Evolutionary conservation across 805 yeast genomes (phyloP).

Genomic region (Wickerhamomyces rabaulensis): DNA sequence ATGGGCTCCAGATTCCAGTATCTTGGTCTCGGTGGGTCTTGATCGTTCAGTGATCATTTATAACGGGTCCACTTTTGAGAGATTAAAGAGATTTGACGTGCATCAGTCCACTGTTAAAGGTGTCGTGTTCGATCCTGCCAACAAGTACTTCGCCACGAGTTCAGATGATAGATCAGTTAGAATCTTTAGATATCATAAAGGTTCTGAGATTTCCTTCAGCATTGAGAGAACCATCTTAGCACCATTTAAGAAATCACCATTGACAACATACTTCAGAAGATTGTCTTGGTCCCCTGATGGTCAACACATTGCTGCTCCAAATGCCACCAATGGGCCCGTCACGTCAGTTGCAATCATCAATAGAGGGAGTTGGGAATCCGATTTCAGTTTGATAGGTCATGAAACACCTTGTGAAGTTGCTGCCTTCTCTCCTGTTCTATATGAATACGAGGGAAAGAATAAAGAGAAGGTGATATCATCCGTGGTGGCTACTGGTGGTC

Average conservation of each 20-base stretch:
- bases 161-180: constrained; percentile 93
- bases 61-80: constrained; percentile 90
- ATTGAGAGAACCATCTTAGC: constrained; percentile 78
- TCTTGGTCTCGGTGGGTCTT: constrained; percentile 88
- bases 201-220: constrained; percentile 75
- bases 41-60: constrained; percentile 91
- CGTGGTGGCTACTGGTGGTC: constrained; percentile 93
- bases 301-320: constrained; percentile 79
- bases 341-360: constrained; percentile 68
- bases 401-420: constrained; percentile 84
- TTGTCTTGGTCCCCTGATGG: constrained; percentile 93
- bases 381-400: constrained; percentile 72
- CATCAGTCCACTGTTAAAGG: constrained; percentile 97
- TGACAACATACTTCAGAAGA: constrained; percentile 84
- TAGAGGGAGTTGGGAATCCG: constrained; percentile 77
- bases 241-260: constrained; percentile 85
- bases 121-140: constrained; percentile 96
- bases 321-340: constrained; percentile 80
- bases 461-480: constrained; percentile 44
- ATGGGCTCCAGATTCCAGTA: constrained; percentile 94
- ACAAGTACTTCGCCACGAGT: constrained; percentile 94
- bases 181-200: constrained; percentile 77
- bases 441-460: constrained; percentile 27
- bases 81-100: constrained; percentile 81
- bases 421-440: constrained; percentile 66